Conservation (phyloP, 139 green algal genomes). For the Ulvella scutata region DNA sequence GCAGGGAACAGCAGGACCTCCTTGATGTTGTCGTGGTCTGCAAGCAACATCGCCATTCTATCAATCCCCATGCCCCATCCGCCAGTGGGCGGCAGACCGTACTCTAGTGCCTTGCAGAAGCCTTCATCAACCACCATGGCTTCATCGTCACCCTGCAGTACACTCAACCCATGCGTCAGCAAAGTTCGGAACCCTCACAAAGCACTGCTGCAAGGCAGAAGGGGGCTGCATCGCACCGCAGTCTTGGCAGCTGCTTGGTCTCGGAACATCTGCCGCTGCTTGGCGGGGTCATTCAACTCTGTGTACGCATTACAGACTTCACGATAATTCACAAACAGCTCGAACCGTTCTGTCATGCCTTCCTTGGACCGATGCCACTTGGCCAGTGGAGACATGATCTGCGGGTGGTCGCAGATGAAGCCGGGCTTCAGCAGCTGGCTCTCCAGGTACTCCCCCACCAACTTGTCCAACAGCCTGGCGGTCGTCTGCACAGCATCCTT, state of each 20-base stretch:
- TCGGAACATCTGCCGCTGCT: conserved; percentile 85
- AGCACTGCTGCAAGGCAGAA: not conserved
- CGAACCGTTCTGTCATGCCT: conserved; percentile 94
- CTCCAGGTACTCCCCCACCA: conserved; percentile 97
- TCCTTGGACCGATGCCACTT: conserved; percentile 82
- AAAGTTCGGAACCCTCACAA: not conserved
- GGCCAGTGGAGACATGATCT: conserved; percentile 96
- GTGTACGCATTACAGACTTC: conserved; percentile 99
- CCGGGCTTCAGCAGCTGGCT: conserved; percentile 81
- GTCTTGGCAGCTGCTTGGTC: conserved; percentile 48
- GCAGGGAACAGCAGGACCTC: conserved; percentile 95
- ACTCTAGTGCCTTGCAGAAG: conserved; percentile 95
- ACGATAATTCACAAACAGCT: conserved; percentile 96
- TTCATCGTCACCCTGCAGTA: conserved; percentile 84
- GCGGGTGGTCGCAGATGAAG: conserved; percentile 98
- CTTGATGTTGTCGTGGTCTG: conserved; percentile 96
- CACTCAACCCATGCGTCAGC: not conserved
- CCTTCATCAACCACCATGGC: conserved; percentile 94
- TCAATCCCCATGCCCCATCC: conserved; percentile 96
- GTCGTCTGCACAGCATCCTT: conserved; percentile 67
- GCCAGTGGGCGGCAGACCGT: conserved; percentile 92
- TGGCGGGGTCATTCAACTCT: conserved; percentile 97
- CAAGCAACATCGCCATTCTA: conserved; percentile 94
- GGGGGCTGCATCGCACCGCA: not conserved
- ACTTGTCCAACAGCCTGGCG: conserved; percentile 89